Base-by-base conservation (phyloP, 2,329 filamentous ascomycete species). In the Ceratocystis colombiana region DNA sequence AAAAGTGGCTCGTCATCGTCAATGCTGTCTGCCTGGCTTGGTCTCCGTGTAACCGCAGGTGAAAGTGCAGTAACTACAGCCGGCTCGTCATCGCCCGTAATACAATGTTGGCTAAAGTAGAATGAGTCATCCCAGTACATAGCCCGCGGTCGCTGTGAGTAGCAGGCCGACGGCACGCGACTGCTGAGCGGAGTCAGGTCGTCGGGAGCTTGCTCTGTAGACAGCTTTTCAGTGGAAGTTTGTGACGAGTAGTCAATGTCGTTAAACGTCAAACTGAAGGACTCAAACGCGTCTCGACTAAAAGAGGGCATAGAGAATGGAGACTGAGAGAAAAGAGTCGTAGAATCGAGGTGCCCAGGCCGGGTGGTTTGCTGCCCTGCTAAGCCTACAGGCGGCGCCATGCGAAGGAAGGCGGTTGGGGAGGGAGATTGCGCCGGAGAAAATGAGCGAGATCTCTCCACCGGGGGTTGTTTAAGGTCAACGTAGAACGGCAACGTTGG, bases 1-100 rank as follows among this genome's bases (percentile, higher is more conserved):
- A 63, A 28, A 20, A 63, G 22, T 10, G 61, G 37, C 41, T 25
- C 45, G n/a, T 62, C 64, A 22, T 66, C 55, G 15, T 61, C 64
- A 6, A 57, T 2, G 53, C 28, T 57, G 22, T 61, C 64, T 1
- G 45, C 44, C 41, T 66, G 64, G 17, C 64, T 66, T 17, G 37
- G 55, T 12, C 55, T 48, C 15, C 45, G 22, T 15, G 53, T 61
- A 15, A 55, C 64, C 5, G 45, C 55, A 5, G 64, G 64, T 30
- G 64, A 57, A 25, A 66, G 46, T 28, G 50, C 30, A 5, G 64
- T 66, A 20, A 66, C 44, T 10, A 66, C 55, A 15, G 22, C 33
- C 22, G 53, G 50, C 55, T 61, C 55, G 6, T 66, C 64, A 50
- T 66, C 64, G 2, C 64, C 64, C 5, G 64, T 66, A 6, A 66